phyloP scores from a whole-genome alignment of 225 moss, liverwort and hornwort species.

The Neckera pumila region DNA sequence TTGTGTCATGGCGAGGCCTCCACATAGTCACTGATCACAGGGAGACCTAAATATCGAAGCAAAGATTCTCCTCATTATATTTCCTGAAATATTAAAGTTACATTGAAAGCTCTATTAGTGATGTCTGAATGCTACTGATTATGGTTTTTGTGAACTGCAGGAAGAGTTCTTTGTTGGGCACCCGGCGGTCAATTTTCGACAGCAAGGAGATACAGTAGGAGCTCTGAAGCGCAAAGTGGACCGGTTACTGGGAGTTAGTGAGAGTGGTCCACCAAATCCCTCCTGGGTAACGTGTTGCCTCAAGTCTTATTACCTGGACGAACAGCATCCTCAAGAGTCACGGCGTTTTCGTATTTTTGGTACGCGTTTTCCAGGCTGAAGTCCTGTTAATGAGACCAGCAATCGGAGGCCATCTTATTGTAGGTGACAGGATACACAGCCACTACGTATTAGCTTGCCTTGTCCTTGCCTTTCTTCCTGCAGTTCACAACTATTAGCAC shows the following conservation, averaged over 20 bases:
- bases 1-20: neutral
- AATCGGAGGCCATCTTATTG: neutral
- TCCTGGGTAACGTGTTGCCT: slow-evolving; percentile 89
- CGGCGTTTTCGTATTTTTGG: slow-evolving; percentile 75
- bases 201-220: slow-evolving; percentile 70
- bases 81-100: neutral
- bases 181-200: slow-evolving; percentile 58
- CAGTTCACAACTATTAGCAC: too few species aligned
- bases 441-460: neutral
- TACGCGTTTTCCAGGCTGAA: slow-evolving; percentile 74
- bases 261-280: slow-evolving; percentile 39
- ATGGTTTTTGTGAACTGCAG: slow-evolving; percentile 19
- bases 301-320: slow-evolving; percentile 72
- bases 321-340: slow-evolving; percentile 37
- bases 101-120: neutral
- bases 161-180: slow-evolving; percentile 85
- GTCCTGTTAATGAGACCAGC: neutral
- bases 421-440: too few species aligned
- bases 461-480: neutral
- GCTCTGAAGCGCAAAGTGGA: slow-evolving; percentile 78
- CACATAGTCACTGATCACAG: neutral
- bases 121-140: neutral
- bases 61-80: neutral
- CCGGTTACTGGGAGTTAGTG: slow-evolving; percentile 52
- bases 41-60: neutral